Evolutionary conservation across 73 alveolate genomes (phyloP).

Genomic region (Chromera velia): DNA sequence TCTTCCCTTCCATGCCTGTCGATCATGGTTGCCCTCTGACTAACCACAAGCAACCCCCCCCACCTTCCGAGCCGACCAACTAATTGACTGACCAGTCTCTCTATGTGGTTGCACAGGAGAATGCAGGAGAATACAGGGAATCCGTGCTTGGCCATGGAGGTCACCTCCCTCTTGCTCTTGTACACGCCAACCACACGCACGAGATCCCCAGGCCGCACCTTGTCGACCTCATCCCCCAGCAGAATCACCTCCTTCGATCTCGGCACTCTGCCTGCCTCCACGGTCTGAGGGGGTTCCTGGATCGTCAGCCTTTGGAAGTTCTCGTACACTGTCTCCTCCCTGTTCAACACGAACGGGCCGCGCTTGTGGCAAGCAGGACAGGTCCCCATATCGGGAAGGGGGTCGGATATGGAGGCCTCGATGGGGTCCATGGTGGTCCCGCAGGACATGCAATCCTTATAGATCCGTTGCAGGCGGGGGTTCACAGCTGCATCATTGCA

Average conservation of each 20-base stretch:
- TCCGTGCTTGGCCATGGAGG: slow-evolving; percentile 88
- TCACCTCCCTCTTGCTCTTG: slow-evolving; percentile 83
- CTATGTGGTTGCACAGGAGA: slow-evolving; percentile 88
- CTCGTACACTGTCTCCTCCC: neutral
- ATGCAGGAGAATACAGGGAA: slow-evolving; percentile 89
- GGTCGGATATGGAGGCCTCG: no score
- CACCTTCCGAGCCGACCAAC: no score
- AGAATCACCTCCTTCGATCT: slow-evolving; percentile 73
- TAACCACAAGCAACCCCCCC: no score
- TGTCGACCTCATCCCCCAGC: slow-evolving; percentile 91
- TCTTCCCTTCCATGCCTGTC: no score
- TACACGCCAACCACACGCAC: slow-evolving; percentile 90
- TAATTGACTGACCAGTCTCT: no score
- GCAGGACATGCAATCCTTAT: no score
- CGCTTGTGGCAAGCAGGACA: neutral
- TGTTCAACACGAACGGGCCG: neutral
- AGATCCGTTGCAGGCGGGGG: no score
- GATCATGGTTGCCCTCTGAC: no score
- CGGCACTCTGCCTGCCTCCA: neutral
- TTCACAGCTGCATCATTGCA: no score
- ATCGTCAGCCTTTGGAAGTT: neutral
- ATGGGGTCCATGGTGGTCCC: no score
- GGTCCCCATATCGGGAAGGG: no score
- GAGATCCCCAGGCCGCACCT: slow-evolving; percentile 99
- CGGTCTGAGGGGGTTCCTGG: neutral